A percentile compares a stretch with the other conserved stretches of the same genome.
phyloP scores from a whole-genome alignment of 805 yeast species.

The Saturnispora serradocipensis region DNA sequence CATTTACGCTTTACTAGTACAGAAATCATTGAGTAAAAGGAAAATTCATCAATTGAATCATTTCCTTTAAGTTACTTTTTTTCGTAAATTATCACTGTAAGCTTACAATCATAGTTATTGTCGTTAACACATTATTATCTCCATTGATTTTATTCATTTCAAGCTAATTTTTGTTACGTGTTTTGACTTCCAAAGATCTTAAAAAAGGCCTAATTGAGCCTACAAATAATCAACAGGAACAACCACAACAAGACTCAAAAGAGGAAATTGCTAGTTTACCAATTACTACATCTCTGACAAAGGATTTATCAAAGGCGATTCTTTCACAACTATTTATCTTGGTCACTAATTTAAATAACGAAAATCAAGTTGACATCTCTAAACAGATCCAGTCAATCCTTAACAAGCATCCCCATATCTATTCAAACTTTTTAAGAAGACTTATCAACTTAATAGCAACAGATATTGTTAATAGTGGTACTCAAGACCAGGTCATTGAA shows the following conservation, averaged over 20 bases:
- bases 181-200: background rate
- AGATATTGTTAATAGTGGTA: constrained; percentile 17
- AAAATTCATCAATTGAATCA: background rate
- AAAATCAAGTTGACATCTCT: constrained; percentile 32
- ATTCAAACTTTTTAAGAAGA: constrained; percentile 26
- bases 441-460: constrained; percentile 24
- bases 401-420: constrained; percentile 28
- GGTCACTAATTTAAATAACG: constrained; percentile 33
- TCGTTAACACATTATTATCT: background rate
- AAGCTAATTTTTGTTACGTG: background rate
- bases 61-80: background rate
- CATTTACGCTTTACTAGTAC: background rate
- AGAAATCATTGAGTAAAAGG: background rate
- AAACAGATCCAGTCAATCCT: constrained; percentile 41
- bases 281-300: constrained; percentile 9
- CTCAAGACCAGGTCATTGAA: constrained; percentile 15
- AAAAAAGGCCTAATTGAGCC: background rate
- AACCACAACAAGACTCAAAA: background rate
- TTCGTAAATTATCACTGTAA: background rate
- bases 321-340: constrained; percentile 47
- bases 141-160: background rate
- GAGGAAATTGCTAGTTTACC: background rate
- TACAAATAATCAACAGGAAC: background rate
- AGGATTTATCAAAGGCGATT: constrained; percentile 25
- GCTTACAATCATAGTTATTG: background rate